A percentile compares a stretch with the other conserved stretches of the same genome.
Evolutionary conservation across 768 basidiomycete species (phyloP).

Genomic region (Paxillus rubicundulus): DNA sequence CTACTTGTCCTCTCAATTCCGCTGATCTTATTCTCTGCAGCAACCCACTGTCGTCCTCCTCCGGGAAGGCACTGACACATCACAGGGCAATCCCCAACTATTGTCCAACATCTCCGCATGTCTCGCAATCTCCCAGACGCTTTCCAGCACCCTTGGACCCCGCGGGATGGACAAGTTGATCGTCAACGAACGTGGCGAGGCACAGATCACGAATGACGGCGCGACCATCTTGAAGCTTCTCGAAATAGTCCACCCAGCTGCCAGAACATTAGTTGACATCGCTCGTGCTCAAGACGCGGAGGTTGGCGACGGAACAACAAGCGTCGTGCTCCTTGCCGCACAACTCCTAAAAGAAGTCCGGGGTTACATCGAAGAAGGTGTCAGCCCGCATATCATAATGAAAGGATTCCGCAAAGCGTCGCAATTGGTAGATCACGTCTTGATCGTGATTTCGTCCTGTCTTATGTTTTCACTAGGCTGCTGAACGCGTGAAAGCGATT

Average conservation of each 20-base stretch:
- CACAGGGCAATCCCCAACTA: constrained; percentile 89
- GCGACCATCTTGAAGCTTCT: constrained; percentile 97
- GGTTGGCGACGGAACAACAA: constrained; percentile 97
- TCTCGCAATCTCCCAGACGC: constrained; percentile 87
- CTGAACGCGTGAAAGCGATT: constrained; percentile 83
- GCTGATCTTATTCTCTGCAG: constrained; percentile 40
- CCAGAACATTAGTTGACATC: constrained; percentile 96
- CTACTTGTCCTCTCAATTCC: background rate
- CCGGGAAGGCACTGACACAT: constrained; percentile 93
- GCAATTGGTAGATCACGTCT: constrained; percentile 61
- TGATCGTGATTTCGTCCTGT: constrained; percentile 6
- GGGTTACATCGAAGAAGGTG: constrained; percentile 91
- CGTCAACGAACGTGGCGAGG: constrained; percentile 88
- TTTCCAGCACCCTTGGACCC: constrained; percentile 94
- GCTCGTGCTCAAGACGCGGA: constrained; percentile 98
- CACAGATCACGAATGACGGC: constrained; percentile 99
- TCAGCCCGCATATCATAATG: constrained; percentile 97
- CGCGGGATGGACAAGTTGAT: constrained; percentile 99
- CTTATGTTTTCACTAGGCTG: constrained; percentile 50
- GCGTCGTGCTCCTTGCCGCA: constrained; percentile 90
- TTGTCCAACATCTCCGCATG: constrained; percentile 97
- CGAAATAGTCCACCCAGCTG: constrained; percentile 97
- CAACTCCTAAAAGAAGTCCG: constrained; percentile 93
- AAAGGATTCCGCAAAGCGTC: constrained; percentile 91
- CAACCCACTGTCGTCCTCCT: constrained; percentile 98